Evolutionary conservation across 1,284 basidiomycete species (phyloP).

Genomic region (Mycena citricolor): DNA sequence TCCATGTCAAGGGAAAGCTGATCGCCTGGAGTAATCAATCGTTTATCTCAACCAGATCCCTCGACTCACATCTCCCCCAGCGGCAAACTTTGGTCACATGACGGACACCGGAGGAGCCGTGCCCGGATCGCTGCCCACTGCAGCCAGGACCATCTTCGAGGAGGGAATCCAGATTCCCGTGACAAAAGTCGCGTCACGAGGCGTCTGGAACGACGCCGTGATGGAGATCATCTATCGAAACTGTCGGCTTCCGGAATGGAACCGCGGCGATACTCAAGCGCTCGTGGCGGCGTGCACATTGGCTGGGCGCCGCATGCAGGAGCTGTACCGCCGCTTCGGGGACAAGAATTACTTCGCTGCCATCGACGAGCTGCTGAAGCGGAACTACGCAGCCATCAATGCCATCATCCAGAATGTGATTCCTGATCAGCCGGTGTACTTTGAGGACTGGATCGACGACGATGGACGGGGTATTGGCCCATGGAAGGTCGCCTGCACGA

Average conservation of each 20-base stretch:
- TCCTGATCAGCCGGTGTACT: constrained; percentile 15
- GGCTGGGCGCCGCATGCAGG: constrained; percentile 13
- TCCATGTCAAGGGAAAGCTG: constrained; percentile 25
- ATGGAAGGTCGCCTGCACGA: constrained; percentile 18
- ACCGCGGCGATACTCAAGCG: constrained; percentile 11
- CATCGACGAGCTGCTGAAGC: constrained; percentile 13
- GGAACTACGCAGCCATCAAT: constrained; percentile 12
- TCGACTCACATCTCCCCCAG: constrained; percentile 3
- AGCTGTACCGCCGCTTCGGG: constrained; percentile 16
- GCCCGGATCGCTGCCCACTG: constrained; percentile 16
- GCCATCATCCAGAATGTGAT: constrained; percentile 13
- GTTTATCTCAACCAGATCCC: background rate
- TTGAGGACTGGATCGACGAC: constrained; percentile 20
- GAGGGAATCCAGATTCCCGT: constrained; percentile 21
- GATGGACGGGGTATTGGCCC: constrained; percentile 17
- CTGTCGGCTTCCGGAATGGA: constrained; percentile 15
- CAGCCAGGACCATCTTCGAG: constrained; percentile 13
- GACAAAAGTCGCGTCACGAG: constrained; percentile 9
- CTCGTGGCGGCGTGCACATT: constrained; percentile 17
- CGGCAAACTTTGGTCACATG: constrained; percentile 17
- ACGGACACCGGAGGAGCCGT: constrained; percentile 15
- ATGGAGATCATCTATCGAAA: constrained; percentile 18
- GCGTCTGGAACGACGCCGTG: constrained; percentile 15
- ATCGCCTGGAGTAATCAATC: constrained; percentile 23
- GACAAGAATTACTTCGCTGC: constrained; percentile 15